phyloP scores from a whole-genome alignment of 2,329 filamentous ascomycete species.

The Alternaria burnsii region DNA sequence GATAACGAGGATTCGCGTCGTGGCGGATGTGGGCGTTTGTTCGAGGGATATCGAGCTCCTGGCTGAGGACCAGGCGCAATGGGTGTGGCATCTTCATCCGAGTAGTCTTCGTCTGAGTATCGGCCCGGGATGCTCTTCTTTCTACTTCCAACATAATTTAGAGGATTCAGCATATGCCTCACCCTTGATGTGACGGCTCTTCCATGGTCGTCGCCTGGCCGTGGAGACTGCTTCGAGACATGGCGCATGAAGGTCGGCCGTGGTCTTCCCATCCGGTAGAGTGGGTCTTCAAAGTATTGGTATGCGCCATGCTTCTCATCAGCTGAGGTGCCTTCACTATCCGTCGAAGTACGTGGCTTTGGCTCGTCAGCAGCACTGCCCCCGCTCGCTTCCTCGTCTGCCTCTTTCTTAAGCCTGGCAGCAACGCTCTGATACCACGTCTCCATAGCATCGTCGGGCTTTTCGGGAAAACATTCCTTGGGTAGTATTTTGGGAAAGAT shows the following conservation, averaged over 20 bases:
- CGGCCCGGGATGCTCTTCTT: constrained; percentile 38
- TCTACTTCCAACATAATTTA: constrained; percentile 26
- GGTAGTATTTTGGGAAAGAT: constrained; percentile 69
- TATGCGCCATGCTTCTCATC: constrained; percentile 57
- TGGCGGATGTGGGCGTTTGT: constrained; percentile 44
- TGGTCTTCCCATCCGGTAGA: constrained; percentile 57
- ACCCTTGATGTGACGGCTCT: constrained; percentile 41
- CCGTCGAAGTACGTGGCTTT: constrained; percentile 41
- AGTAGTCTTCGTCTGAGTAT: constrained; percentile 40
- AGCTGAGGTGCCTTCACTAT: constrained; percentile 49
- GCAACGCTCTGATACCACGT: constrained; percentile 85
- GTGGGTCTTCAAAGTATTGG: constrained; percentile 59
- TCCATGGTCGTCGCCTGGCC: constrained; percentile 40
- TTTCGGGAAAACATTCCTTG: constrained; percentile 73
- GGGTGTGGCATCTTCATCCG: constrained; percentile 43
- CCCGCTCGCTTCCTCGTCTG: constrained; percentile 48
- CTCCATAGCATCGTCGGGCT: constrained; percentile 81
- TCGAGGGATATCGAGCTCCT: constrained; percentile 30
- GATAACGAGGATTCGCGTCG: constrained; percentile 48
- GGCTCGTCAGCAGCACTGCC: constrained; percentile 36
- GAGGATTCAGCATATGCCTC: constrained; percentile 49
- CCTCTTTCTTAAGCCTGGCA: constrained; percentile 72
- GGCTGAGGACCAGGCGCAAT: constrained; percentile 34
- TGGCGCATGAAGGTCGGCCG: constrained; percentile 55
- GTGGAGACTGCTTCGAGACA: constrained; percentile 43